These are phyloP conservation scores for Xylaria flabelliformis DNA, from an alignment of 495 filamentous ascomycete genomes.

Conservation along the genomic window DNA sequence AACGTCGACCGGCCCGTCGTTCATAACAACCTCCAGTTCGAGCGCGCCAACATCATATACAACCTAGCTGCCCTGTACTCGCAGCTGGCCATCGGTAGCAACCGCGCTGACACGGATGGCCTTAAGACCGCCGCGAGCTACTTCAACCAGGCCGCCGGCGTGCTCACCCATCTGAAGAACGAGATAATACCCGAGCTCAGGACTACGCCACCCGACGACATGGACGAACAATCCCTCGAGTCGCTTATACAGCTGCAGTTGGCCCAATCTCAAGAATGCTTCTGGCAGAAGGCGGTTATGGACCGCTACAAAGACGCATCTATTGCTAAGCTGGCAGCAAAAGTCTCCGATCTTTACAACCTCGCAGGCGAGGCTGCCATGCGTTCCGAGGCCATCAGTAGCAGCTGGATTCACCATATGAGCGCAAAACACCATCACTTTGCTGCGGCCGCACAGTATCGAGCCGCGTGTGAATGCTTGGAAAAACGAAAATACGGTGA, in stretches of 20 bases:
- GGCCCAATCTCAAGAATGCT: conserved; percentile 95
- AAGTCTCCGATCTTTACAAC: conserved; percentile 91
- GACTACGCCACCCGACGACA: conserved; percentile 82
- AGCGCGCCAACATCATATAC: conserved; percentile 90
- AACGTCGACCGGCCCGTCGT: conserved; percentile 81
- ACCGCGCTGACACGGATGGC: conserved; percentile 79
- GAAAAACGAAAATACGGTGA: conserved; percentile 96
- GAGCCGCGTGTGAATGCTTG: conserved; percentile 90
- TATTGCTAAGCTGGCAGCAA: conserved; percentile 88
- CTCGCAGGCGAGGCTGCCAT: conserved; percentile 83
- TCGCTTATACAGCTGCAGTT: conserved; percentile 83
- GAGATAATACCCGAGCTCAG: conserved; percentile 85
- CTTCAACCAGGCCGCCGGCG: conserved; percentile 87
- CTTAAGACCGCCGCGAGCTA: conserved; percentile 90
- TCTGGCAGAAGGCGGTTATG: conserved; percentile 97
- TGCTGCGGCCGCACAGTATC: conserved; percentile 92
- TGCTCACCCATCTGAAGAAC: conserved; percentile 78
- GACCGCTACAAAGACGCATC: conserved; percentile 89
- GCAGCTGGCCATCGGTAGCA: conserved; percentile 82
- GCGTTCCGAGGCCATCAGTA: conserved; percentile 86
- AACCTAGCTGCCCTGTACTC: conserved; percentile 94
- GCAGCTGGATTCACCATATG: conserved; percentile 98
- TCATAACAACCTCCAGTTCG: conserved; percentile 92
- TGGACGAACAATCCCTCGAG: conserved; percentile 87
- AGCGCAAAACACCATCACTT: conserved; percentile 98